Evolutionary conservation across 2,329 filamentous ascomycete genomes (phyloP).

Genomic region (Sarocladiaceae sp.): DNA sequence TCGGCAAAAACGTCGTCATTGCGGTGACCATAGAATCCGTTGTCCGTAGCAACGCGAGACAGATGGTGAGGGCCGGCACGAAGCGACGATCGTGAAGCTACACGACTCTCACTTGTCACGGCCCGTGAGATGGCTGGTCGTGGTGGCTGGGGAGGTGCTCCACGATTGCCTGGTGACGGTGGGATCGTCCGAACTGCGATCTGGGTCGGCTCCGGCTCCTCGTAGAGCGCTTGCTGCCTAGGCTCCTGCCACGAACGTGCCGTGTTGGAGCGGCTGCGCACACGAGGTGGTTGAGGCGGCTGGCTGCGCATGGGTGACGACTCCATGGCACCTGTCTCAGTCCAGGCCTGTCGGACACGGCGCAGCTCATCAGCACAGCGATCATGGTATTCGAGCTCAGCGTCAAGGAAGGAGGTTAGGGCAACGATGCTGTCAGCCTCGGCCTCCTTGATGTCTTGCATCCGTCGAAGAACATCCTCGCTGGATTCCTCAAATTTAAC

Average conservation of each 20-base stretch:
- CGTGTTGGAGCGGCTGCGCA: constrained; percentile 40
- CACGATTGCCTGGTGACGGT: constrained; percentile 15
- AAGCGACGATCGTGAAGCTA: constrained; percentile 15
- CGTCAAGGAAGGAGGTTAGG: constrained; percentile 75
- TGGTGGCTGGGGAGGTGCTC: constrained; percentile 25
- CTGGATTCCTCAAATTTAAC: constrained; percentile 94
- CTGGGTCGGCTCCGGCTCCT: constrained; percentile 31
- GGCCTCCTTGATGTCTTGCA: constrained; percentile 94
- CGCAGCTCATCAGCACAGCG: constrained; percentile 78
- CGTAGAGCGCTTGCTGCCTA: constrained; percentile 24
- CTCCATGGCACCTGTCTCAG: constrained; percentile 14
- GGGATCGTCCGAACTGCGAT: constrained; percentile 35
- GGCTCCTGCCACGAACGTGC: constrained; percentile 38
- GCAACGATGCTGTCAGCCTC: constrained; percentile 79
- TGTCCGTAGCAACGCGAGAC: constrained; percentile 34
- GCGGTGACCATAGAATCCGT: constrained; percentile 19
- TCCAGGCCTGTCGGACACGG: constrained; percentile 43
- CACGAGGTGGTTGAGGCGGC: constrained; percentile 13
- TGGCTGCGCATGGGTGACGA: constrained; percentile 1
- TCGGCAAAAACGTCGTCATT: constrained; percentile 41
- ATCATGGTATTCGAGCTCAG: constrained; percentile 87
- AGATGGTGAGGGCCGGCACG: constrained; percentile 33
- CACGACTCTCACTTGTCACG: constrained; percentile 31
- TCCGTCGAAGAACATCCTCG: constrained; percentile 84
- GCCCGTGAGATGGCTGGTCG: constrained; percentile 30